These are phyloP conservation scores for Periconia sp. DNA, from an alignment of 2,329 filamentous ascomycete species.

Conservation along the genomic window DNA sequence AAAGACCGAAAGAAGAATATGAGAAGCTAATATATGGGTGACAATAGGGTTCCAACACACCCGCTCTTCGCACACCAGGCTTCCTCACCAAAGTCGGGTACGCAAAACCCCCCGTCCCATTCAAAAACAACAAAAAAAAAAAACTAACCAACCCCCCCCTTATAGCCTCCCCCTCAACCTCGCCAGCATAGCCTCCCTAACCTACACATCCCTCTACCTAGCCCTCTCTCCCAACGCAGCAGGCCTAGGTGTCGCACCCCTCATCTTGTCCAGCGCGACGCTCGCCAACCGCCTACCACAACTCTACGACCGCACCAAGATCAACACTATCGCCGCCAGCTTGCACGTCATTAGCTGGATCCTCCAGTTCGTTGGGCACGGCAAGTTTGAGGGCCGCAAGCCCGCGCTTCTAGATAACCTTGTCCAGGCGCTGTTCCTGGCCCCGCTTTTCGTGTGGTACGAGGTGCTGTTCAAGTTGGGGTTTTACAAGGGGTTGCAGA, in stretches of 20 bases:
- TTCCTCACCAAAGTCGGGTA: conserved; percentile 17
- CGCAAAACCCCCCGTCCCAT: not conserved
- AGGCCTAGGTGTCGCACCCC: conserved; percentile 70
- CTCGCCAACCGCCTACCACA: conserved; percentile 70
- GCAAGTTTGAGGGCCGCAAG: conserved; percentile 80
- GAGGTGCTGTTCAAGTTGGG: conserved; percentile 86
- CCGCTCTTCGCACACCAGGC: conserved; percentile 41
- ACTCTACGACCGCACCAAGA: conserved; percentile 57
- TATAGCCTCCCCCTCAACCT: conserved; percentile 42
- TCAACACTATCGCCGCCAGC: conserved; percentile 64
- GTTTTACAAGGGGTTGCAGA: conserved; percentile 67
- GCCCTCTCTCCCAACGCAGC: conserved; percentile 86
- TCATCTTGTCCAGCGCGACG: conserved; percentile 74
- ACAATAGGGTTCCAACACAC: conserved; percentile 57
- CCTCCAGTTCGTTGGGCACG: conserved; percentile 87
- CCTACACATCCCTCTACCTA: conserved; percentile 80
- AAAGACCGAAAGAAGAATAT: not conserved
- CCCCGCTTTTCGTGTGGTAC: conserved; percentile 95
- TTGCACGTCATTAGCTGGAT: conserved; percentile 79
- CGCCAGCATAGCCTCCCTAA: conserved; percentile 54
- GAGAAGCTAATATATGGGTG: not conserved
- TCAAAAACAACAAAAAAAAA: not conserved
- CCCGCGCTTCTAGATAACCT: conserved; percentile 89
- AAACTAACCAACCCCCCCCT: conserved; percentile 10
- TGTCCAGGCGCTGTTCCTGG: conserved; percentile 86